Conservation (phyloP, 2,329 filamentous ascomycete species). For the Colletotrichum liaoningense region DNA sequence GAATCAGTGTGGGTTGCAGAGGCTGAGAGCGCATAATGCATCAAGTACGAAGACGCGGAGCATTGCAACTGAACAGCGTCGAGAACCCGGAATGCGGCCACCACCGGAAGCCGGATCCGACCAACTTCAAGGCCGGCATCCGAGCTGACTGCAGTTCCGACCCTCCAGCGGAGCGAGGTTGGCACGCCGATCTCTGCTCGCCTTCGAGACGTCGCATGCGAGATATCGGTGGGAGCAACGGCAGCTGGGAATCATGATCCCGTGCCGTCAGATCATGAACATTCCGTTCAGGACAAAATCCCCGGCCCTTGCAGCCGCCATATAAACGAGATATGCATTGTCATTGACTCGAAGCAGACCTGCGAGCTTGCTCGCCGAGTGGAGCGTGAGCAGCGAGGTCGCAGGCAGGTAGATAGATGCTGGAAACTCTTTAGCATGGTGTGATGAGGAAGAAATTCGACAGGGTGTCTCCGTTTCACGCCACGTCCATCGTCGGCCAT, state of each 20-base stretch:
- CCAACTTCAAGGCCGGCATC: neutral
- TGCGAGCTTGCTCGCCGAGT: neutral
- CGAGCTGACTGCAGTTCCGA: slow-evolving; percentile 5
- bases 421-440: neutral
- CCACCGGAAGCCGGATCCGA: neutral
- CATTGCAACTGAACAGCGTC: neutral
- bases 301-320: neutral
- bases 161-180: neutral
- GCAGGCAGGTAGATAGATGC: neutral
- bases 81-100: neutral
- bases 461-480: neutral
- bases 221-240: neutral
- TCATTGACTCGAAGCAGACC: neutral
- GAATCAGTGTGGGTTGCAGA: neutral
- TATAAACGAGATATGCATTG: neutral
- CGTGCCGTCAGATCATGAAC: neutral
- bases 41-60: neutral
- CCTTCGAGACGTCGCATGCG: neutral
- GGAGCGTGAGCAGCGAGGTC: neutral
- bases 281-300: neutral
- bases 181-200: neutral
- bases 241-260: neutral
- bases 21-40: neutral
- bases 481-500: neutral
- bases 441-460: neutral